Percentiles rank a stretch among this genome's conserved stretches.
phyloP scores from a whole-genome alignment of 305 asterid genomes.

The Solanum hybrid region DNA sequence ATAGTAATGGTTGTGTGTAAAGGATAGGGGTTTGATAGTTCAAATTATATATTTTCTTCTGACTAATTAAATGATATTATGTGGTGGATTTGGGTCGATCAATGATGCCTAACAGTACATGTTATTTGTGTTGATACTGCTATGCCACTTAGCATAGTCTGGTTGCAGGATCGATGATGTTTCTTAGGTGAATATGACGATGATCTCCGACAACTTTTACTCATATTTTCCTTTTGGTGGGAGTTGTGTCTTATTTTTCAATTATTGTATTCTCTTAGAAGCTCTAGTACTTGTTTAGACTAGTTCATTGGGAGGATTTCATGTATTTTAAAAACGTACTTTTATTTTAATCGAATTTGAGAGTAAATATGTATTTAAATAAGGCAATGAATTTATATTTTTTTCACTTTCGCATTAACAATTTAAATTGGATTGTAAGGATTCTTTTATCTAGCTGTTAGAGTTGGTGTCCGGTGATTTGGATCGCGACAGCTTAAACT shows the following conservation, averaged over 20 bases:
- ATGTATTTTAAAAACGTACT: neutral
- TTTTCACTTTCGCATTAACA: neutral
- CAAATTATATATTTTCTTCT: neutral
- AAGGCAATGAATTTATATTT: neutral
- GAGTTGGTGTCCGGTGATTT: neutral
- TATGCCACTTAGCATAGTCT: no score
- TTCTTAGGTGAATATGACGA: no score
- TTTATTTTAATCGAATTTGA: neutral
- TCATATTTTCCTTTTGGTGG: no score
- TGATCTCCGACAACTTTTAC: no score
- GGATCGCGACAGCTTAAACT: neutral
- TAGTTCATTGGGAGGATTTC: neutral
- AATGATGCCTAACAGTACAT: neutral
- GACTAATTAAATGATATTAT: neutral
- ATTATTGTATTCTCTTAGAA: neutral
- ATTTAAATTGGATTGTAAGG: neutral
- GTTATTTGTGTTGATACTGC: no score
- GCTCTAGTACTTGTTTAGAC: neutral
- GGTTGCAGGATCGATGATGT: no score
- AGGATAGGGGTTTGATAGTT: neutral
- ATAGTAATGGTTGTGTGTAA: neutral
- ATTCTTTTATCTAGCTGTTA: neutral
- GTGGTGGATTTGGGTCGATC: neutral
- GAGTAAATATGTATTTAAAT: neutral
- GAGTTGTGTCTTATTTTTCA: no score